phyloP scores from a whole-genome alignment of 768 basidiomycete genomes.

The Termitomyces sp. region DNA sequence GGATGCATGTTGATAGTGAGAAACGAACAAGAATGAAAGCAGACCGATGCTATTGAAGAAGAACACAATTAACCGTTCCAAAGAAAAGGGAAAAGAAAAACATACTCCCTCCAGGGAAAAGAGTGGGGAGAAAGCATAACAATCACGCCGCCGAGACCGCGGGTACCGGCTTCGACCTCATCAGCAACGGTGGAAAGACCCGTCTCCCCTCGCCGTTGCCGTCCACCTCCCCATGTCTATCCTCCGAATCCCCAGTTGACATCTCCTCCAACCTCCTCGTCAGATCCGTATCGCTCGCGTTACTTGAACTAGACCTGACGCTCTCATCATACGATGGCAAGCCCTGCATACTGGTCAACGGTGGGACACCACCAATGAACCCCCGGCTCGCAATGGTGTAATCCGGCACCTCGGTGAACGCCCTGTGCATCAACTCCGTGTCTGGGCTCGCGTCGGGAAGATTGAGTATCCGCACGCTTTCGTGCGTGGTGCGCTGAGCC shows the following conservation, averaged over 20 bases:
- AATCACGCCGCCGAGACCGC: not conserved
- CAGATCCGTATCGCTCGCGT: conserved; percentile 16
- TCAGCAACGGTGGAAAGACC: not conserved
- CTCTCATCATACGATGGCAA: conserved; percentile 88
- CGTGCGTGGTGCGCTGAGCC: conserved; percentile 11
- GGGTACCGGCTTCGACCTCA: not conserved
- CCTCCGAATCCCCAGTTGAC: not conserved
- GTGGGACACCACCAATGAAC: conserved; percentile 89
- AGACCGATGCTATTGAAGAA: not conserved
- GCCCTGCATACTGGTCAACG: conserved; percentile 68
- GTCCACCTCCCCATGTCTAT: not conserved
- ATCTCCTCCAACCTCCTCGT: conserved; percentile 13
- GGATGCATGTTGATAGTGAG: not conserved
- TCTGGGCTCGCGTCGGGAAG: conserved; percentile 14
- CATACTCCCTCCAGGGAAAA: not conserved
- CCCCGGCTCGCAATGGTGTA: conserved; percentile 82
- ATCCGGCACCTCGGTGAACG: conserved; percentile 77
- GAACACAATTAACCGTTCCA: not conserved
- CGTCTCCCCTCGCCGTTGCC: not conserved
- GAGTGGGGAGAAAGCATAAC: too few species aligned
- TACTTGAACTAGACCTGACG: conserved; percentile 14
- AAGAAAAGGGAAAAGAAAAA: not conserved
- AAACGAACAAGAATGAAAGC: not conserved
- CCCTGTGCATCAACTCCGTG: conserved; percentile 46
- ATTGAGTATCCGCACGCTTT: conserved; percentile 11